A percentile compares a stretch with the other conserved stretches of the same genome.
Conservation (phyloP, 257 asterid species). For the Scutellaria baicalensis region DNA sequence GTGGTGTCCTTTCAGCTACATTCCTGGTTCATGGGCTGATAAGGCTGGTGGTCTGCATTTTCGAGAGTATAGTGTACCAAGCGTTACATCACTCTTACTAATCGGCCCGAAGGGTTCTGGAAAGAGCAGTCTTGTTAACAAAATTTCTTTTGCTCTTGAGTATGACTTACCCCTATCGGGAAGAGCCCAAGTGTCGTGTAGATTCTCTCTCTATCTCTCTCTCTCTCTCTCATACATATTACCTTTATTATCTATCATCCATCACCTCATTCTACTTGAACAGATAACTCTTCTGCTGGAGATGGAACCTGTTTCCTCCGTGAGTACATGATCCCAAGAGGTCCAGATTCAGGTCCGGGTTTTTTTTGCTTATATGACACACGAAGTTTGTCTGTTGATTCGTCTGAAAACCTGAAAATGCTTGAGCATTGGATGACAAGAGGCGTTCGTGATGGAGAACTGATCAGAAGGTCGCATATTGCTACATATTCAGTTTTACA, state of each 20-base stretch:
- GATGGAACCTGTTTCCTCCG: slow-evolving; percentile 65
- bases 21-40: slow-evolving; percentile 67
- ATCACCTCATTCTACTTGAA: neutral
- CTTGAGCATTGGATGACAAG: slow-evolving; percentile 52
- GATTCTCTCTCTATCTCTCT: neutral
- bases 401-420: slow-evolving; percentile 36
- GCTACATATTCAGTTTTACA: neutral
- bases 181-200: slow-evolving; percentile 82
- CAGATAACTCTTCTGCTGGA: slow-evolving; percentile 43
- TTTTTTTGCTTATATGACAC: slow-evolving; percentile 67
- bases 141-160: slow-evolving; percentile 49
- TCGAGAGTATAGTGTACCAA: slow-evolving; percentile 32
- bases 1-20: slow-evolving; percentile 43
- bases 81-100: slow-evolving; percentile 47
- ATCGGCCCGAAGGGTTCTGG: slow-evolving; percentile 81
- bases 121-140: slow-evolving; percentile 85
- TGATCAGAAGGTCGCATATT: slow-evolving; percentile 42
- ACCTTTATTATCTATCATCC: neutral
- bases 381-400: slow-evolving; percentile 48
- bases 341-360: slow-evolving; percentile 42
- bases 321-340: slow-evolving; percentile 62
- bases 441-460: slow-evolving; percentile 67
- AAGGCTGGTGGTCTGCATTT: slow-evolving; percentile 23
- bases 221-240: neutral
- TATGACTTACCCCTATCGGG: slow-evolving; percentile 33